phyloP scores from a whole-genome alignment of 768 basidiomycete genomes.

The Calocybe gangraenosa region DNA sequence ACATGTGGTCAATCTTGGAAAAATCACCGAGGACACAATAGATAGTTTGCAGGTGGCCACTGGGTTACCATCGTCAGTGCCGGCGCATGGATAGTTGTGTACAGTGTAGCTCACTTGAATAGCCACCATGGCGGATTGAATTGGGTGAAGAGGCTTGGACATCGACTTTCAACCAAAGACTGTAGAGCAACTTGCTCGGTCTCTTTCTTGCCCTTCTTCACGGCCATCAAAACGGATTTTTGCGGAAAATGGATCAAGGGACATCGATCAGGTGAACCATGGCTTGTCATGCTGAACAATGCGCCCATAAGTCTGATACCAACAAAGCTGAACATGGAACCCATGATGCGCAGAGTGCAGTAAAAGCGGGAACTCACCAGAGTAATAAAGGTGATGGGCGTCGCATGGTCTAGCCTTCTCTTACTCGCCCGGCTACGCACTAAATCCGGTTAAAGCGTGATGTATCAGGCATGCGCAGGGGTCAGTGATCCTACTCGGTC shows the following conservation, averaged over 20 bases:
- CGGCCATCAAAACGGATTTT: constrained; percentile 31
- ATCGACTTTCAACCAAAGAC: constrained; percentile 35
- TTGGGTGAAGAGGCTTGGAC: constrained; percentile 35
- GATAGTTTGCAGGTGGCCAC: constrained; percentile 62
- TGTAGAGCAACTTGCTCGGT: constrained; percentile 34
- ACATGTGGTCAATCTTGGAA: constrained; percentile 48
- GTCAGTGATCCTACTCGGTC: no score
- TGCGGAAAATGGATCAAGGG: constrained; percentile 35
- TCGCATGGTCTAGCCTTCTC: no score
- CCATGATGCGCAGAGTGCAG: constrained; percentile 17
- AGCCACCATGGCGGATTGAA: constrained; percentile 50
- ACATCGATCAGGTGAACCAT: constrained; percentile 16
- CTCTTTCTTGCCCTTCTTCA: constrained; percentile 28
- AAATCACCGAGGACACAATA: constrained; percentile 61
- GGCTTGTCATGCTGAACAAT: constrained; percentile 21
- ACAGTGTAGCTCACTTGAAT: constrained; percentile 33
- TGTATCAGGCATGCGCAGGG: no score
- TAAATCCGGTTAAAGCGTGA: no score
- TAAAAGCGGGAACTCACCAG: constrained; percentile 1
- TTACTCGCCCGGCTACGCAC: no score
- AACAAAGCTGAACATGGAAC: constrained; percentile 25
- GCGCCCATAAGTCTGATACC: constrained; percentile 31
- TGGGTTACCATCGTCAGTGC: constrained; percentile 16
- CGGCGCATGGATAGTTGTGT: background rate
- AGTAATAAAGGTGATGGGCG: no score